These are phyloP conservation scores for Lepiota subincarnata DNA, from an alignment of 768 basidiomycete species.

Conservation along the genomic window DNA sequence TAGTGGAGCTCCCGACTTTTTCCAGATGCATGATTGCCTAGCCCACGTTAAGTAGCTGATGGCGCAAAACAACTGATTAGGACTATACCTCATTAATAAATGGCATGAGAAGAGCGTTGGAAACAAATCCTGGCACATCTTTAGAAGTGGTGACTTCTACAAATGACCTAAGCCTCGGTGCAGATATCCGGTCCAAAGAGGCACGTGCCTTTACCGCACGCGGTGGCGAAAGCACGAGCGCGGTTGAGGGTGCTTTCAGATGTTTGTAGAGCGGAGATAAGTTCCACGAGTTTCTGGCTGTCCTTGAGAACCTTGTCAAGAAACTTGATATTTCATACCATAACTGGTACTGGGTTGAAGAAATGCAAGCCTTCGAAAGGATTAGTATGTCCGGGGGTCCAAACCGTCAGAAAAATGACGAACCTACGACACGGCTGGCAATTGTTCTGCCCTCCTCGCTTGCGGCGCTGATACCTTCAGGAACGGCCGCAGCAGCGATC, in stretches of 20 bases:
- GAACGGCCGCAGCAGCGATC: conserved; percentile 78
- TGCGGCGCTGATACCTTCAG: conserved; percentile 49
- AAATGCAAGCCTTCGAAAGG: conserved; percentile 70
- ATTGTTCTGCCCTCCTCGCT: conserved; percentile 60
- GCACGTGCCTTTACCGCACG: conserved; percentile 80
- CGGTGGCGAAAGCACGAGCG: conserved; percentile 75
- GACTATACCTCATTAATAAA: conserved; percentile 84
- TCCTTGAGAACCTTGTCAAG: background rate
- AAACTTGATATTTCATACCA: conserved; percentile 48
- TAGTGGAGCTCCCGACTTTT: conserved; percentile 45
- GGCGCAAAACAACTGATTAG: background rate
- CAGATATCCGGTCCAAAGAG: background rate
- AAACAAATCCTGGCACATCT: conserved; percentile 94
- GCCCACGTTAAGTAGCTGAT: conserved; percentile 1
- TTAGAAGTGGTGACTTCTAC: conserved; percentile 88
- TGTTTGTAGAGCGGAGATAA: conserved; percentile 92
- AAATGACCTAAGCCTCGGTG: background rate
- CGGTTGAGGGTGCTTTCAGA: conserved; percentile 69
- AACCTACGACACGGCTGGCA: conserved; percentile 80
- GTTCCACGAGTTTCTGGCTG: conserved; percentile 83
- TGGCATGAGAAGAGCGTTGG: conserved; percentile 93
- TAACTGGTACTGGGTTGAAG: conserved; percentile 96
- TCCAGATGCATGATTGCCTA: conserved; percentile 92
- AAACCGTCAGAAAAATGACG: conserved; percentile 15
- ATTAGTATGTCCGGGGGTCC: background rate